Evolutionary conservation across 176 grass and related monocot genomes (phyloP), one percentile per base, ranked within the genome.

Genomic region (Oryza glumipatula): DNA sequence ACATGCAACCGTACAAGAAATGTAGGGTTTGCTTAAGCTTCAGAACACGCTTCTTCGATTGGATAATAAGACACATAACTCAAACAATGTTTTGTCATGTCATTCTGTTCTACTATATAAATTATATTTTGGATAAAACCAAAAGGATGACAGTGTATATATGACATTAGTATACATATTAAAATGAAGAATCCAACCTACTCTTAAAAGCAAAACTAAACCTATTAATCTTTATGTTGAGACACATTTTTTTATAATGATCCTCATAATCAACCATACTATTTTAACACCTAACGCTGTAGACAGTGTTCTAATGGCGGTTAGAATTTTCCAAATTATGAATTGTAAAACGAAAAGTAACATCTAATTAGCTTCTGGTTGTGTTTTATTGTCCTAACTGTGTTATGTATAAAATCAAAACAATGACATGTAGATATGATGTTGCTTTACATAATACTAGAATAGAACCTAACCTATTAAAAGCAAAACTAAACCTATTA

Each of bases 121-220:
- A 41, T 14, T 4, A 21, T 61, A 2, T 43, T 39, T 35, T 30
- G 14, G 38, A 41, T 11, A 54, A 36, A 47, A 38, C 17, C 8
- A 3, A 3, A 4, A 15, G 14, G 9, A 0, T 0, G 0, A 15
- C 0, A 5, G 51, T 12, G 7, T 22, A 22, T 12, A 7, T 17
- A 9, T 2, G 6, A 19, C 36, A 39, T 7, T 33, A 15, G 26
- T 16, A 16, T 30, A 28, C 11, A 5, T 54, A 56, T 19, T 7
- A 21, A 56, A 56, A 56, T 56, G 52, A 8, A 8, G 16, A 21
- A 7, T 5, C 51, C 14, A 58, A 58, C 19, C 2, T 58, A 52
- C 2, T n/a, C 19, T 3, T n/a, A 58, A 52, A 51, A 52, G 49
- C 4, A 52, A 52, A 52, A 52, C 14, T 17, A 52, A 52, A 16